Evolutionary conservation across 1,139 yeast species (phyloP), one percentile per base, ranked within the genome.

Genomic region (Scheffersomyces titani): DNA sequence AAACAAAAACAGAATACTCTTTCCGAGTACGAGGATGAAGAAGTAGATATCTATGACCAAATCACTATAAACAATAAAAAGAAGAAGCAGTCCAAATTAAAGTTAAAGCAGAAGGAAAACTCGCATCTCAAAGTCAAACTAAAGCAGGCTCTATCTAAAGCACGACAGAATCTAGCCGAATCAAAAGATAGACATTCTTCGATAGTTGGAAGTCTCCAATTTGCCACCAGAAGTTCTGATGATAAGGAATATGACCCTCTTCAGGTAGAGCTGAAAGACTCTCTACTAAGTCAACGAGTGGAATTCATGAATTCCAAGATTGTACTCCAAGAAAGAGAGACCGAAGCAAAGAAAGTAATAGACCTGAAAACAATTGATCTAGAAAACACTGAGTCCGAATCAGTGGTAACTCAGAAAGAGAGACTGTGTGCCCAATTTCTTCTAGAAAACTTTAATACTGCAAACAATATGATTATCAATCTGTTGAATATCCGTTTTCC

Each of bases 41-140:
- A 55, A 30, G 53, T 50, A 20, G 63, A 59, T 44, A 59, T 61
- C 16, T 58, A 59, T 36, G 62, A 61, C 22, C 49, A 56, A 49
- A 54, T 58, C 13, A 50, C 55, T 3, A 58, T 55, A 18, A 40
- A 57, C 18, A 52, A 46, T 47, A 47, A 50, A 16, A 48, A 30
- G 44, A n/a, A 19, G 21, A 51, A 51, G 47, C 22, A 52, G 45
- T 6, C 16, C 47, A 55, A 19, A 51, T 44, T 44, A 4, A 22
- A 19, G 50, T 13, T 18, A 36, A 21, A 30, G 45, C 49, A 19
- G 21, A 13, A 20, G 13, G 40, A 40, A 13, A 44, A 44, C 19
- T 44, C 44, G 5, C 40, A 45, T 20, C 19, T 13, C 19, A 44
- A 36, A 20, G 44, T 54, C 19, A 18, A 51, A 18, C 20, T 11